A percentile compares a stretch with the other conserved stretches of the same genome.
These are phyloP conservation scores for Sporothrix pallida DNA, from an alignment of 2,329 filamentous ascomycete species.

Conservation along the genomic window DNA sequence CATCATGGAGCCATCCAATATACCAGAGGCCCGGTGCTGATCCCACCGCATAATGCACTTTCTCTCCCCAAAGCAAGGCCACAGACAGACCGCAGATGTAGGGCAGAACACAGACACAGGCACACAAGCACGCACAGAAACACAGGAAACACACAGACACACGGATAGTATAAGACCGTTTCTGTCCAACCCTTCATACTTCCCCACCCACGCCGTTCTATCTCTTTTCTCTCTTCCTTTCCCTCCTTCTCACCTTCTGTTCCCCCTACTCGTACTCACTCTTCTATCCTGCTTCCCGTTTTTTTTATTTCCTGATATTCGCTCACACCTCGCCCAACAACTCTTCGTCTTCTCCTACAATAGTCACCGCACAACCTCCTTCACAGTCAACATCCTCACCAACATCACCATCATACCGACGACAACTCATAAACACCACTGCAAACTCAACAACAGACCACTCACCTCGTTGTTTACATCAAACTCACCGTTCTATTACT, in stretches of 20 bases:
- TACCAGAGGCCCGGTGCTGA: slow-evolving; percentile 35
- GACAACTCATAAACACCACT: not conserved
- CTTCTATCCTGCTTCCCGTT: not conserved
- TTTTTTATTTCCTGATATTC: not conserved
- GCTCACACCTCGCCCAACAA: not conserved
- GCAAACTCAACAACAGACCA: not conserved
- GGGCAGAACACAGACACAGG: not conserved
- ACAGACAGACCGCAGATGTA: not conserved
- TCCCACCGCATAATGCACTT: slow-evolving; percentile 35
- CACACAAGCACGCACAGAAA: slow-evolving; percentile 10
- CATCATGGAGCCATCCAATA: slow-evolving; percentile 38
- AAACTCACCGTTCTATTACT: not conserved
- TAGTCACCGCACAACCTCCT: not conserved
- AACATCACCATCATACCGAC: not conserved
- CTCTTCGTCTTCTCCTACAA: not conserved
- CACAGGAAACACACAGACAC: slow-evolving; percentile 22
- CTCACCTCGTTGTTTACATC: not conserved
- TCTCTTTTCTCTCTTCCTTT: not conserved
- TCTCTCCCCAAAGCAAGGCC: not conserved
- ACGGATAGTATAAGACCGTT: slow-evolving; percentile 35
- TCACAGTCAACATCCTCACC: not conserved
- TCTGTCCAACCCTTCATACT: slow-evolving; percentile 22
- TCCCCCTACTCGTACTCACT: not conserved
- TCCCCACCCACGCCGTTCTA: slow-evolving; percentile 24
- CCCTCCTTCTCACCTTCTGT: slow-evolving; percentile 15